Base-by-base conservation (phyloP, 139 green algal genomes). In the Desmodesmus armatus region DNA sequence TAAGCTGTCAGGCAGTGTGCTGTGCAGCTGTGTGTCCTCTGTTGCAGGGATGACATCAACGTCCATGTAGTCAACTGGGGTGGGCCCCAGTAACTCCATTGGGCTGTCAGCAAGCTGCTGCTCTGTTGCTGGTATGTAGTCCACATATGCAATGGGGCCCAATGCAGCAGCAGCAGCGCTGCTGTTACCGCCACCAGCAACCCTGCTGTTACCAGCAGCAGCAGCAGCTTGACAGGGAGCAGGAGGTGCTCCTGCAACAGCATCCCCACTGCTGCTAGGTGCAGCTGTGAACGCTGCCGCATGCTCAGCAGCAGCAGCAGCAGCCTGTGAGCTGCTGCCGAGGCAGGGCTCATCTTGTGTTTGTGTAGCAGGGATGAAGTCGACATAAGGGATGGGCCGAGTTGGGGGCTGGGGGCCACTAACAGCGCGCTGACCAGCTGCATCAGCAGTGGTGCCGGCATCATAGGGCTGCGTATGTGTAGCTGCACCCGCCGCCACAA, bases 71-170 rank as follows among this genome's bases (percentile, higher is more conserved):
- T 9, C 29, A 72, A 7, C 63, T 72, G 29, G 9, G 11, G 47
- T 19, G 7, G 63, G 2, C 41, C 25, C 29, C 21, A 15, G 7
- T 25, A 6, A 17, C 31, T 23, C n/a, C n/a, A n/a, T n/a, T n/a
- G n/a, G n/a, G n/a, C n/a, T n/a, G n/a, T n/a, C n/a, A n/a, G n/a
- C n/a, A n/a, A n/a, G 63, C 63, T 43, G 63, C 63, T 43, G 63
- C 63, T 72, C n/a, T 43, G 63, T 72, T 27, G 63, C 63, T 72
- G 63, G 63, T n/a, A 72, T n/a, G 41, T 43, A 72, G 63, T 72
- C 63, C 21, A 29, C 41, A 31, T 43, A 72, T 15, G 31, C 1
- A 29, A 72, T 31, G 21, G 63, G 63, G 9, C 9, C 47, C 7
- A 55, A 55, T 55, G 47, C 13, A 21, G 13, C 7, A 55, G 47